These are phyloP conservation scores for Spatholobus suberectus DNA, from an alignment of 306 rosid genomes.

Conservation along the genomic window DNA sequence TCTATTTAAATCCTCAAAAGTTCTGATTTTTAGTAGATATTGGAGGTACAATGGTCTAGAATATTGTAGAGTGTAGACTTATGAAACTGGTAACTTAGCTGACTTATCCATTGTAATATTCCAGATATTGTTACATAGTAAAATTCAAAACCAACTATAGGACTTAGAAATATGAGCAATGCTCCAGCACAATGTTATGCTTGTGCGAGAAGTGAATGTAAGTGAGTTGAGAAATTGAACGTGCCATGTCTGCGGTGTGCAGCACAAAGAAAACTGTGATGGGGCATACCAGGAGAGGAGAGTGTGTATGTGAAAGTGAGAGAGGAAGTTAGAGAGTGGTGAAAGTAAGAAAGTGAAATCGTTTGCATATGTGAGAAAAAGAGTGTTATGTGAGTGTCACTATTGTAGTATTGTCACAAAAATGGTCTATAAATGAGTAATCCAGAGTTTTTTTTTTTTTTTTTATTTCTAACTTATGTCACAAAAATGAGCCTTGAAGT, in stretches of 20 bases:
- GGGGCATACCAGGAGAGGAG: background rate
- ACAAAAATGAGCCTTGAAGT: background rate
- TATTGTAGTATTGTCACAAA: background rate
- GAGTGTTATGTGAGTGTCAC: background rate
- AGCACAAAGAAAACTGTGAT: slow-evolving; percentile 6
- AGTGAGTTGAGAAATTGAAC: background rate
- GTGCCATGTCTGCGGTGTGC: background rate
- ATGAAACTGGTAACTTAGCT: background rate
- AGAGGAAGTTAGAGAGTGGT: background rate
- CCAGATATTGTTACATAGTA: background rate
- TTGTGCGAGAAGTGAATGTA: background rate
- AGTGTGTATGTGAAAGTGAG: slow-evolving; percentile 1
- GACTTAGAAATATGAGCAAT: background rate
- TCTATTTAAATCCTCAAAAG: background rate
- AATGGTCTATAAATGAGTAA: background rate
- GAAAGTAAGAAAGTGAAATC: background rate
- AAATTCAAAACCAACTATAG: background rate
- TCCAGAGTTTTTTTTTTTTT: background rate
- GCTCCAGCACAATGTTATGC: background rate
- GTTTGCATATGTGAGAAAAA: background rate
- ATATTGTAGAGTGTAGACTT: background rate
- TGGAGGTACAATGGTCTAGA: background rate
- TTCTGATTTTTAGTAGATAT: background rate
- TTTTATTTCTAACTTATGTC: too few species aligned
- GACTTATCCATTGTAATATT: background rate